Evolutionary conservation across 139 green algal species (phyloP), one percentile per base, ranked within the genome.

Genomic region (Mesostigma viride): DNA sequence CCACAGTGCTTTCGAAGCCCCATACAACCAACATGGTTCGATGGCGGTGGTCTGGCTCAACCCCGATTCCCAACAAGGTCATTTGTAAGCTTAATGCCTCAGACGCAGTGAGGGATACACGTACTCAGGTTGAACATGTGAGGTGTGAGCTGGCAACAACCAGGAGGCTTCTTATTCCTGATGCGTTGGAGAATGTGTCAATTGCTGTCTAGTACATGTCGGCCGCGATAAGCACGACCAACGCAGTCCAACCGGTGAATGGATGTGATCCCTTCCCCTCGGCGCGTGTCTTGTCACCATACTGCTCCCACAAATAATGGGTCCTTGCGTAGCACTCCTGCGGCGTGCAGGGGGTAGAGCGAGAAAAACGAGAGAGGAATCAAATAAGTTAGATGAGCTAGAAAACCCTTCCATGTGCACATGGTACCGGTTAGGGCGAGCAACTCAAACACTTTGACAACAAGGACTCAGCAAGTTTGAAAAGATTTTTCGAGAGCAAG

Each of bases 241-340:
- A 72, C 14, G 88, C 84, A 31, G 90, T 95, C 90, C 90, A 96
- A 1, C 90, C 91, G 3, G 88, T 96, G 76, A 96, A 96, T 0
- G 90, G 90, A 65, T 94, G 89, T 17, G 75, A 86, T 35, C 90
- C 89, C 62, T 81, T 86, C 0, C 91, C 91, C 2, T 67, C 27
- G 0, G 88, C 91, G 30, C 60, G 77, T 0, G 31, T 36, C 35
- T 94, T 87, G 62, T 90, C 76, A 48, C 95, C 63, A 33, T 73
- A 75, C 51, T 96, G 83, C 77, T 96, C 90, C 77, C 82, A 96
- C 24, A 96, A 34, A 68, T 86, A 96, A 0, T 88, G 88, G 0
- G 71, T 84, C 1, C 26, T 31, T 0, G 60, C 6, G 75, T 94
- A 96, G 71, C 88, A 71, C 17, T 47, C 32, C n/a, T 17, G 3